These are phyloP conservation scores for Spatholobus suberectus DNA, from an alignment of 306 rosid genomes.

Conservation along the genomic window DNA sequence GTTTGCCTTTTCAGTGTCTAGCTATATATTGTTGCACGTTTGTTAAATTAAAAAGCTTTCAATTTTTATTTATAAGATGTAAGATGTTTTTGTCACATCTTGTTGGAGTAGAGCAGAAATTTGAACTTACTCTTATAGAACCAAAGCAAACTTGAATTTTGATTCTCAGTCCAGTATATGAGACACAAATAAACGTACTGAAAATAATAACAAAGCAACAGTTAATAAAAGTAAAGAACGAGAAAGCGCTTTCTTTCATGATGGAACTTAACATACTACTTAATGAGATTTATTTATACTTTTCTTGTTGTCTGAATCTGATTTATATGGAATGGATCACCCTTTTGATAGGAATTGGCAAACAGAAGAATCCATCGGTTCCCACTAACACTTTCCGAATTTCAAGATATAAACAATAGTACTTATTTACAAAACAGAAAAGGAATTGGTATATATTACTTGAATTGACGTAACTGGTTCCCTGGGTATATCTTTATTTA, in stretches of 20 bases:
- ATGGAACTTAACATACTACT: constrained; percentile 4
- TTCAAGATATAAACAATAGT: constrained; percentile 4
- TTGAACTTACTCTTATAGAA: background rate
- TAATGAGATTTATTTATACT: background rate
- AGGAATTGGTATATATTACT: background rate
- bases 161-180: background rate
- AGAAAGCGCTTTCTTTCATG: background rate
- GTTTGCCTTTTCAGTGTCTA: background rate
- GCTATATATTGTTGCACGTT: background rate
- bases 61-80: background rate
- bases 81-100: constrained; percentile 5
- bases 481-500: background rate
- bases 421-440: background rate
- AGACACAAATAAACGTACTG: constrained; percentile 3
- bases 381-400: background rate
- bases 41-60: background rate
- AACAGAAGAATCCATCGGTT: constrained; percentile 29
- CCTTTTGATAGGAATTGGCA: constrained; percentile 29
- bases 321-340: constrained; percentile 8
- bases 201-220: background rate
- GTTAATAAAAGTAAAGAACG: background rate
- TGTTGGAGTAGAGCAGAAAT: constrained; percentile 3
- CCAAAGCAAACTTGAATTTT: constrained; percentile 5
- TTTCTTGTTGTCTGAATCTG: constrained; percentile 23
- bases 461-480: background rate